A percentile compares a stretch with the other conserved stretches of the same genome.
Evolutionary conservation across 768 basidiomycete species (phyloP).

Genomic region (Suillus decipiens): DNA sequence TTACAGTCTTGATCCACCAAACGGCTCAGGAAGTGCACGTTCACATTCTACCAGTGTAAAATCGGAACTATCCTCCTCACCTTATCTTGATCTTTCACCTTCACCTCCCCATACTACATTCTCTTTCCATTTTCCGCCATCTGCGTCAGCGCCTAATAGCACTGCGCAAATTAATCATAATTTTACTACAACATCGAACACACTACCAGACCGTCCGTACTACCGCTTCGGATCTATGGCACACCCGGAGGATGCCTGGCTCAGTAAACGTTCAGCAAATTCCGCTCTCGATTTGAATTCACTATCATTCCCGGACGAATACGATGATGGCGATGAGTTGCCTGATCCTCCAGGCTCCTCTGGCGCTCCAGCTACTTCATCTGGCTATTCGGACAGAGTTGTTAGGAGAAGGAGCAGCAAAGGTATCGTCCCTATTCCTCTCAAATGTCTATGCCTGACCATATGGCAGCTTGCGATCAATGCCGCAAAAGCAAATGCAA

Average conservation of each 20-base stretch:
- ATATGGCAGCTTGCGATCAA: constrained; percentile 72
- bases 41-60: constrained; percentile 24
- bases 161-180: neutral
- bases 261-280: constrained; percentile 19
- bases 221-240: constrained; percentile 32
- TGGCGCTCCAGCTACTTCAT: constrained; percentile 17
- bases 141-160: neutral
- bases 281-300: constrained; percentile 27
- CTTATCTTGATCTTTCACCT: constrained; percentile 24
- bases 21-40: constrained; percentile 4
- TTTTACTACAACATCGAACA: constrained; percentile 2
- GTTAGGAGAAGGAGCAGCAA: constrained; percentile 77
- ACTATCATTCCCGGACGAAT: constrained; percentile 59
- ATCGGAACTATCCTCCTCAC: constrained; percentile 29
- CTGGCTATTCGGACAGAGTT: constrained; percentile 44
- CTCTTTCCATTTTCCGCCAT: constrained; percentile 24
- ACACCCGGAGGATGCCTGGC: constrained; percentile 26
- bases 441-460: constrained; percentile 1
- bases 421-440: constrained; percentile 39
- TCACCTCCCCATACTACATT: constrained; percentile 22
- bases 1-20: constrained; percentile 4
- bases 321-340: constrained; percentile 61
- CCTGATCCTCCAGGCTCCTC: constrained; percentile 40
- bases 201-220: constrained; percentile 8
- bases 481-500: constrained; percentile 91